phyloP scores from a whole-genome alignment of 768 basidiomycete genomes.

The Mycena capillaripes region DNA sequence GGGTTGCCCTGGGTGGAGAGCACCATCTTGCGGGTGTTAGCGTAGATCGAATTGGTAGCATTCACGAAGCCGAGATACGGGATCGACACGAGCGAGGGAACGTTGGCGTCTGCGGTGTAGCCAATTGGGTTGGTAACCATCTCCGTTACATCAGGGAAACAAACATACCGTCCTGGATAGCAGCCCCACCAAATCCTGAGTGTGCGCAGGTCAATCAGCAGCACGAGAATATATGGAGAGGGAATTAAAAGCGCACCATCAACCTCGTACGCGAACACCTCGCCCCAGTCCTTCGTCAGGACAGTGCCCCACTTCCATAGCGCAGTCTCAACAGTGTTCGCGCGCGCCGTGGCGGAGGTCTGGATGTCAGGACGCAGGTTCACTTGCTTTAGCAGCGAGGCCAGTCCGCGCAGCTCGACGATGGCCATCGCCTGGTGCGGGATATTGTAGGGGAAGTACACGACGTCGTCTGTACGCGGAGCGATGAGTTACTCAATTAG shows the following conservation, averaged over 20 bases:
- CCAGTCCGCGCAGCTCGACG: slow-evolving; percentile 34
- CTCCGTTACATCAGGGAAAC: no score
- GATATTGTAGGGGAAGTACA: slow-evolving; percentile 35
- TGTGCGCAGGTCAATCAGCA: neutral
- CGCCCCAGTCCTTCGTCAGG: slow-evolving; percentile 35
- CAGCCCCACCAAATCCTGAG: slow-evolving; percentile 25
- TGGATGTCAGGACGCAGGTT: slow-evolving; percentile 18
- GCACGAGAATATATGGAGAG: no score
- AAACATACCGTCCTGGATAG: slow-evolving; percentile 32
- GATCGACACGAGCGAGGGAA: slow-evolving; percentile 34
- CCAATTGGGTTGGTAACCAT: no score
- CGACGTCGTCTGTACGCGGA: slow-evolving; percentile 28
- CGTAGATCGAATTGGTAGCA: slow-evolving; percentile 27
- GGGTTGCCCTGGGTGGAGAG: slow-evolving; percentile 27
- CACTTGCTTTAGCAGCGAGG: slow-evolving; percentile 13
- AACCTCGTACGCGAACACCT: slow-evolving; percentile 37
- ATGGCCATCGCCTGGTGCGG: slow-evolving; percentile 37
- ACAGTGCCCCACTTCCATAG: slow-evolving; percentile 34
- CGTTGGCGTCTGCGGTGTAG: slow-evolving; percentile 25
- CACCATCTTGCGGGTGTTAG: slow-evolving; percentile 36
- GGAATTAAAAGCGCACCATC: slow-evolving; percentile 18
- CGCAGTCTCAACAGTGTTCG: slow-evolving; percentile 25
- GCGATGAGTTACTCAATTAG: no score
- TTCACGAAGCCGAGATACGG: slow-evolving; percentile 36
- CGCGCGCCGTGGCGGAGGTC: slow-evolving; percentile 7